Conservation (phyloP, 108 stramenopile species). For the Poteriospumella lacustris region DNA sequence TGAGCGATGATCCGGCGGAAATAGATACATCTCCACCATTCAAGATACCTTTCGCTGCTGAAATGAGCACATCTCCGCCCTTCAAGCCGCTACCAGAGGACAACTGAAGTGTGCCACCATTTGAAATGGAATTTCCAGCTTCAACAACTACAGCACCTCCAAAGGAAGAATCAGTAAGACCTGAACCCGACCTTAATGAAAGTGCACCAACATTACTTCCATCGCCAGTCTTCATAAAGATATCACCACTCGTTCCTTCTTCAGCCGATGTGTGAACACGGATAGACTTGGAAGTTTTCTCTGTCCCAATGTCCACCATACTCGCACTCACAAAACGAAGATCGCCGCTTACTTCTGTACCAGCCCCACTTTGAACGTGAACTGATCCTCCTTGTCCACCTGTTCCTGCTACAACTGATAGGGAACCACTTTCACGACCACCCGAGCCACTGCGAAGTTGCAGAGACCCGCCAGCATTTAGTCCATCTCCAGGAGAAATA, state of each 20-base stretch:
- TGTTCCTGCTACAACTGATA: too few relatives aligned
- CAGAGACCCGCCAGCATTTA: background rate
- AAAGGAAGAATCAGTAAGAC: background rate
- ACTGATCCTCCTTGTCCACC: too few relatives aligned
- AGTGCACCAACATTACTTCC: slow-evolving; percentile 5
- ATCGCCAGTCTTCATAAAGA: background rate
- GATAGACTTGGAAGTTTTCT: too few relatives aligned
- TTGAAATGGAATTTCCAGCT: slow-evolving; percentile 22
- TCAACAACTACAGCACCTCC: slow-evolving; percentile 6
- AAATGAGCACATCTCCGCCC: background rate
- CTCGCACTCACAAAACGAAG: too few relatives aligned
- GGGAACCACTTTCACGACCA: too few relatives aligned
- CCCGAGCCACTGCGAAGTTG: too few relatives aligned
- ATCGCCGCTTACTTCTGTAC: too few relatives aligned
- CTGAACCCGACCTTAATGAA: too few relatives aligned
- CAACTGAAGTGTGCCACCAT: background rate
- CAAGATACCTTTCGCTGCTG: background rate
- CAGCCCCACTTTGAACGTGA: too few relatives aligned
- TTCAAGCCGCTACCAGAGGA: background rate
- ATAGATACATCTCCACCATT: background rate
- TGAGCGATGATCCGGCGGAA: background rate
- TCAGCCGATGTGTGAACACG: too few relatives aligned
- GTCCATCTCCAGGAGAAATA: background rate
- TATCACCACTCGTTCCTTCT: too few relatives aligned
- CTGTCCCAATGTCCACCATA: too few relatives aligned